Evolutionary conservation across 2,329 filamentous ascomycete genomes (phyloP).

Genomic region (Hymenoscyphus scutula): DNA sequence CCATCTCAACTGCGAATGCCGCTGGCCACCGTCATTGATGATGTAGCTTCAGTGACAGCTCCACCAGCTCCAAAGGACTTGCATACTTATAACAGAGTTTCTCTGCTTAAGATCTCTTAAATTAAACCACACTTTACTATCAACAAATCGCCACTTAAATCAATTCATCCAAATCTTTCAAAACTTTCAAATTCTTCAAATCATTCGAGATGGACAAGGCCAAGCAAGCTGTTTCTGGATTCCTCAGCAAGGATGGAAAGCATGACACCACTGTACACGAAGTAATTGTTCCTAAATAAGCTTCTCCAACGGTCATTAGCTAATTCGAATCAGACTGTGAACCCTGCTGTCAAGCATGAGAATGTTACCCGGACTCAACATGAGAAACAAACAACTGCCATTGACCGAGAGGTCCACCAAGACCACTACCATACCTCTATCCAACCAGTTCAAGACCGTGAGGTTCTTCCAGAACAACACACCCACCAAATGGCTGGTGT

Average conservation of each 20-base stretch:
- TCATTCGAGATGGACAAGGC: conserved; percentile 57
- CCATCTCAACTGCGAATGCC: conserved; percentile 5
- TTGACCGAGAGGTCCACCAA: conserved; percentile 69
- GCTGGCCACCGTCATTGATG: conserved; percentile 25
- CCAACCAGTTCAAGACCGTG: conserved; percentile 59
- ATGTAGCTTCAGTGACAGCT: conserved; percentile 21
- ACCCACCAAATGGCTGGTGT: conserved; percentile 56
- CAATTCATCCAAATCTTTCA: conserved; percentile 9
- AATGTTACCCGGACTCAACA: conserved; percentile 57
- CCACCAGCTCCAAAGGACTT: background rate
- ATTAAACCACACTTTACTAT: background rate
- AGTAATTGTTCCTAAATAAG: conserved; percentile 23
- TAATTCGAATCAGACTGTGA: conserved; percentile 43
- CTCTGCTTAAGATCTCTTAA: background rate
- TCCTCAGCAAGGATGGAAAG: conserved; percentile 60
- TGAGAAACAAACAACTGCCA: conserved; percentile 58
- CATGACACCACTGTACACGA: conserved; percentile 71
- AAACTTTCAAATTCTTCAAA: conserved; percentile 34
- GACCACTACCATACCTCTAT: conserved; percentile 70
- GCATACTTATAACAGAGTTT: conserved; percentile 1
- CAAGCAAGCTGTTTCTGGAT: conserved; percentile 59
- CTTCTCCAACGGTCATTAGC: background rate
- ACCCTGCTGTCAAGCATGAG: conserved; percentile 60
- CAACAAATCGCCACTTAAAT: conserved; percentile 9
- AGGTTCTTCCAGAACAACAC: conserved; percentile 60